Evolutionary conservation across 352 stramenopile species (phyloP), one percentile per base, ranked within the genome.

Genomic region (Globisporangium camurandrum): DNA sequence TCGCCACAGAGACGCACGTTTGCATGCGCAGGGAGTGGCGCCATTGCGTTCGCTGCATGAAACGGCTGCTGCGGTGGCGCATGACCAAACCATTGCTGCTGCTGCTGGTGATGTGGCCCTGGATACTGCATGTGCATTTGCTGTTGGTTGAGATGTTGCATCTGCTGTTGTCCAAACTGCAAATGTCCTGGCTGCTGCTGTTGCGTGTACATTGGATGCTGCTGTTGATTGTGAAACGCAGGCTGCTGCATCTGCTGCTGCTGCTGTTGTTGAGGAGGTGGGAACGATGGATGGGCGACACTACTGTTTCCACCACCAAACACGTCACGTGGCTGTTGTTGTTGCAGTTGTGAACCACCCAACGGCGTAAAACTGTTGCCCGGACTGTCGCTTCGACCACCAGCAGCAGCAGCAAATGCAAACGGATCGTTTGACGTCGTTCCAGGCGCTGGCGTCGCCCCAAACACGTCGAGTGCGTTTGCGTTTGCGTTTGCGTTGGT

Each of bases 401-500:
- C 34, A 20, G 33, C 58, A 24, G 12, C 33, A 17, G 55, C 64
- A 45, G 56, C 62, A 59, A 84, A 82, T 5, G 56, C 61, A 38
- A 90, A 86, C 3, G 65, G 79, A 56, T 85, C 71, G 22, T 53
- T 66, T 34, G 14, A 8, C 8, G 9, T 34, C 30, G 30, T 12
- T 34, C 8, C 9, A 16, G 30, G 30, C 30, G 20, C 12, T 49
- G 43, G 9, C 19, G 40, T 10, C 10, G 40, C 17, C 6, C 24
- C 26, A 6, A 24, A 12, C 17, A 5, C 24, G 40, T 33, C 14
- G 14, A 39, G n/a, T 28, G 61, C 17, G 40, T 5, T 50, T 30
- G 46, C 40, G n/a, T 43, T 48, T 1, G 47, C 33, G 2, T 48
- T 38, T n/a, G 20, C 24, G 31, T 17, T 24, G 5, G 26, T 27